Base-by-base conservation (phyloP, 495 filamentous ascomycete species). In the Penicillium manginii region DNA sequence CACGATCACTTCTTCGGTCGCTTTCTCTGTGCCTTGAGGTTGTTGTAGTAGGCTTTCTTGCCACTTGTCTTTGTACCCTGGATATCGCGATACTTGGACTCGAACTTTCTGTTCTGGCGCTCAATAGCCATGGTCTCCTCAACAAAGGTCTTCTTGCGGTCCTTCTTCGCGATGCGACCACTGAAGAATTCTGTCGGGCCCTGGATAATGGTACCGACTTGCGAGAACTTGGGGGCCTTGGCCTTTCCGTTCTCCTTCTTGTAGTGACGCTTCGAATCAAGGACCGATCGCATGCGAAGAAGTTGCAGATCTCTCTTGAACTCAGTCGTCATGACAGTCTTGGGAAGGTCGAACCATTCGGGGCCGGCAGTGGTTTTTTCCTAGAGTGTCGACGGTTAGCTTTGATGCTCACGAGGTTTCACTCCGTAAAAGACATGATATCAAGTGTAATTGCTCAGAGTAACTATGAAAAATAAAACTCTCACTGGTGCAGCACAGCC, bases 391-490 rank as follows among this genome's bases (percentile, higher is more conserved):
- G 22, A 52, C 55, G 47, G 68, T 81, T 60, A 80, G 73, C 59
- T 37, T 26, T 51, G 23, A 37, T 60, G 37, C 22, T 32, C 60
- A 42, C 57, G 52, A 54, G 26, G 26, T n/a, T 22, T 33, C 50
- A 46, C 17, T 52, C n/a, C 26, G 17, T 33, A 59, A 43, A 60
- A 40, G 26, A 18, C 52, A 19, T 53, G 26, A 14, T 32, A 61
- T 49, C 29, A 50, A 35, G 19, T 18, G n/a, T 29, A 15, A 53
- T 75, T 79, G 80, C 77, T 98, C 93, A 97, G 93, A 93, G 94
- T 98, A 98, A 98, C 94, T 98, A 97, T 97, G 91, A 92, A 84
- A 79, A 78, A 74, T 75, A 72, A 73, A 73, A 67, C 88, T 92
- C 84, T 92, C 91, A 90, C 75, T 78, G 70, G 65, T 82, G 85